These are phyloP conservation scores for Podaxis sp. DNA, from an alignment of 768 basidiomycete genomes.

Conservation along the genomic window DNA sequence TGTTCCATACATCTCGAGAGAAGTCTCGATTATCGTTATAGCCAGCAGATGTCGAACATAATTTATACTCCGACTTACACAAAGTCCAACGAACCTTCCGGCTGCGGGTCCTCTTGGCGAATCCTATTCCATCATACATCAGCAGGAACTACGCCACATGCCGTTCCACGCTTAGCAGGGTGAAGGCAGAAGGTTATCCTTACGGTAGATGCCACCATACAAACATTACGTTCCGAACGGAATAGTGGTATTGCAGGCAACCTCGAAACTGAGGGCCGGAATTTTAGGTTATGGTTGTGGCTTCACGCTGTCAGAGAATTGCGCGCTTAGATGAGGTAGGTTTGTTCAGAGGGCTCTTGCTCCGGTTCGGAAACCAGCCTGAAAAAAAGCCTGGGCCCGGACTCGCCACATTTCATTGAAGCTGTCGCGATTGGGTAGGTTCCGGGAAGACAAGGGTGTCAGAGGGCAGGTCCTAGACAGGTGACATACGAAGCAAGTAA, in stretches of 20 bases:
- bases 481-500: not conserved
- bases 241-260: too few relatives aligned
- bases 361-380: not conserved
- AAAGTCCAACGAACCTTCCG: not conserved
- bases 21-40: not conserved
- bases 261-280: too few relatives aligned
- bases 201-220: too few relatives aligned
- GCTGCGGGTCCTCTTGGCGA: not conserved
- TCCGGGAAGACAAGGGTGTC: constrained; percentile 1
- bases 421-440: not conserved
- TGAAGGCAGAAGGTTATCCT: not conserved
- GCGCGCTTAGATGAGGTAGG: not conserved
- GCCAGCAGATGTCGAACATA: not conserved
- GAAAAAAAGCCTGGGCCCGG: not conserved
- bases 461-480: constrained; percentile 1
- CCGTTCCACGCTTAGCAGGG: not conserved
- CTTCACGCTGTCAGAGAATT: too few relatives aligned
- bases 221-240: too few relatives aligned
- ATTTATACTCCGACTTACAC: not conserved
- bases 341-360: not conserved
- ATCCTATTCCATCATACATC: not conserved
- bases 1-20: too few relatives aligned
- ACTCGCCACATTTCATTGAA: not conserved
- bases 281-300: too few relatives aligned
- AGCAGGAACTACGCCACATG: not conserved